phyloP scores from a whole-genome alignment of 208 protist genomes.

The Leishmania guyanensis region DNA sequence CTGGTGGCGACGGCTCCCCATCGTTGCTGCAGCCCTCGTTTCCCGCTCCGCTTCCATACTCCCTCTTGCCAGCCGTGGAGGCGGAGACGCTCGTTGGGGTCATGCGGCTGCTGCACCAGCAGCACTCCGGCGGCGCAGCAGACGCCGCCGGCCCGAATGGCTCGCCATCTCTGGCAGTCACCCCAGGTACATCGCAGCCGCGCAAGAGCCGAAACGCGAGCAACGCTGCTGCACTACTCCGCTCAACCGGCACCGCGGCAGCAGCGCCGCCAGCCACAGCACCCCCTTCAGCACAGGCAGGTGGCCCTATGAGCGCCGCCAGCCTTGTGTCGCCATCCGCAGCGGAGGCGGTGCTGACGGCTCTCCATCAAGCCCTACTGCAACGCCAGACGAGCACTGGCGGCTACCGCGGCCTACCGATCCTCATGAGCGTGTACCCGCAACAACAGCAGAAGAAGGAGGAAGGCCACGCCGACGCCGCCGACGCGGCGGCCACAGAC shows the following conservation, averaged over 20 bases:
- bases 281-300: not conserved
- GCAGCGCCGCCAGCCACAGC: not conserved
- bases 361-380: slow-evolving; percentile 11
- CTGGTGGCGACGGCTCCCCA: not conserved
- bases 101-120: slow-evolving; percentile 2
- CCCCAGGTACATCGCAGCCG: not conserved
- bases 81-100: slow-evolving; percentile 29
- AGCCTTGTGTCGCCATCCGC: not conserved
- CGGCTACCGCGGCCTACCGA: slow-evolving; percentile 13
- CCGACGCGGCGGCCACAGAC: not conserved
- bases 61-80: slow-evolving; percentile 38
- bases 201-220: not conserved
- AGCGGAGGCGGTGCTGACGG: slow-evolving; percentile 20
- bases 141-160: not conserved
- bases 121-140: not conserved
- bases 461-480: not conserved
- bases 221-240: not conserved
- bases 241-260: not conserved
- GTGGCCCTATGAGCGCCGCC: not conserved
- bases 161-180: not conserved
- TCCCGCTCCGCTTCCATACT: slow-evolving; percentile 20
- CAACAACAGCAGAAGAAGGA: slow-evolving; percentile 1
- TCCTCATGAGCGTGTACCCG: slow-evolving; percentile 25
- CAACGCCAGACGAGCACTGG: slow-evolving; percentile 20
- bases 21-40: not conserved